A percentile compares a stretch with the other conserved stretches of the same genome.
Conservation (phyloP, 2,329 filamentous ascomycete species). For the Ophioceras dolichostomum region DNA sequence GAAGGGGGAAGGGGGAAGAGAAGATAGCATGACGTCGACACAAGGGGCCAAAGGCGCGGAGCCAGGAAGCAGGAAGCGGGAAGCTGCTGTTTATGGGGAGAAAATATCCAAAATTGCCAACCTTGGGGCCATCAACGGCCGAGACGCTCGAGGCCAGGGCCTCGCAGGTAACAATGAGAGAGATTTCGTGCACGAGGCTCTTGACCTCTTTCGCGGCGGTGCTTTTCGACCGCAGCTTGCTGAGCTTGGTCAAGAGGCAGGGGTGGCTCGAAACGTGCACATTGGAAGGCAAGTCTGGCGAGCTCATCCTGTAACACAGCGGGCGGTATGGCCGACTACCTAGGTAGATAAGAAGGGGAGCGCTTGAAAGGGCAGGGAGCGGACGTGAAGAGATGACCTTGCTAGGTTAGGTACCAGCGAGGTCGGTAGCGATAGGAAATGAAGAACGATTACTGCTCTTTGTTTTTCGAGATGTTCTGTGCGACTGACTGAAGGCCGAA, state of each 20-base stretch:
- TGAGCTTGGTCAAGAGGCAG: constrained; percentile 78
- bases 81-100: neutral
- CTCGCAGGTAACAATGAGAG: constrained; percentile 71
- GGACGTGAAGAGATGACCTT: no score
- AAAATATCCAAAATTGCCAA: constrained; percentile 24
- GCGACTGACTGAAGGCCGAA: no score
- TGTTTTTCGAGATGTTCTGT: no score
- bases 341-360: no score
- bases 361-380: neutral
- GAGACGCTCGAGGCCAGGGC: constrained; percentile 56
- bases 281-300: constrained; percentile 41
- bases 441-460: no score
- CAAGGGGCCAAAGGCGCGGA: neutral
- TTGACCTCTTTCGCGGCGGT: constrained; percentile 67
- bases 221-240: constrained; percentile 66
- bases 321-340: no score
- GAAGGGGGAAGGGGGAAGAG: no score
- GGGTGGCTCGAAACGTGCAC: constrained; percentile 77
- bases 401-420: no score
- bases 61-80: neutral
- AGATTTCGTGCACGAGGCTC: constrained; percentile 72
- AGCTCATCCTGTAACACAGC: no score
- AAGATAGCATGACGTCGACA: no score
- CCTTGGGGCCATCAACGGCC: constrained; percentile 46
- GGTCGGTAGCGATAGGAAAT: no score